Evolutionary conservation across 257 asterid species (phyloP), one percentile per base, ranked within the genome.

Genomic region (Nyctanthes arbortristis): DNA sequence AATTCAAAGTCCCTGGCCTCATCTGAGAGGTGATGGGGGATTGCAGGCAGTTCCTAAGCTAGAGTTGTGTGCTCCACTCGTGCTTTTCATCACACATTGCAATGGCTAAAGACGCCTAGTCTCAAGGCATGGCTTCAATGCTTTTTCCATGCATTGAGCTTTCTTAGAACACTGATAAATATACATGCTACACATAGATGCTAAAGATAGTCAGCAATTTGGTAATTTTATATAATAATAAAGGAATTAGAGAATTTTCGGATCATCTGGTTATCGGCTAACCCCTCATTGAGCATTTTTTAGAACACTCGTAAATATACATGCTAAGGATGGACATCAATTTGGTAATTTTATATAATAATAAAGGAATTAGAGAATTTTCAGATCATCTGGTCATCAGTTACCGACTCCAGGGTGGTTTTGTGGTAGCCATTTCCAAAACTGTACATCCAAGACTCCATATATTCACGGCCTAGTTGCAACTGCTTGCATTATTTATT

Each of bases 361-460:
- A n/a, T n/a, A n/a, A n/a, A 63, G n/a, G 10, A 32, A 45, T 37
- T 37, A 43, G 27, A 25, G 28, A 32, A 45, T 29, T 7, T 59
- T 54, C 47, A 66, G 24, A 43, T 11, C 49, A 47, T 11, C 31
- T 67, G 54, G 36, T 58, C 49, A 72, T 58, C 18, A 55, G 40
- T 54, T 57, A 72, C 52, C 14, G 86, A 77, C 87, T 70, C 85
- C 93, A 86, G 43, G 89, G 90, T 35, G 92, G 87, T 76, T 87
- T 80, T 49, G 90, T 54, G 13, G 93, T 83, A 66, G 88, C 89
- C 96, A 89, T 89, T 77, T 89, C 91, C 64, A 89, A 61, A 70
- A 85, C 77, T 33, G 91, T 81, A 80, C 96, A 89, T 14, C 92
- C 94, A 32, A 87, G 87, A 84, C 96, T 87, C 94, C 94, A 89